phyloP scores from a whole-genome alignment of 306 rosid species.

The Gleditsia sinensis region DNA sequence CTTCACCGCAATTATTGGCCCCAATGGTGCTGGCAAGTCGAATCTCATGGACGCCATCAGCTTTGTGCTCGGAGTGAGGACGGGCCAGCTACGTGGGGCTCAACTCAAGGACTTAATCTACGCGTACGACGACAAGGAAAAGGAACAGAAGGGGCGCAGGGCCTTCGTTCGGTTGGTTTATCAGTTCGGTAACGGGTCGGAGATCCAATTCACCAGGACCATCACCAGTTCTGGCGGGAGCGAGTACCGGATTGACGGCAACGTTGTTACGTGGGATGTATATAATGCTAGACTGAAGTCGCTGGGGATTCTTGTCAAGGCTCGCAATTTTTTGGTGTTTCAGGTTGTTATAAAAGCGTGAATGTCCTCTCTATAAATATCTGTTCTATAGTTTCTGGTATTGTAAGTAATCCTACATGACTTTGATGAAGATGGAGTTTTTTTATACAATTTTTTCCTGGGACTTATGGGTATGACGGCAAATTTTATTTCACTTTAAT shows the following conservation, averaged over 20 bases:
- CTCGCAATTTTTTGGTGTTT: slow-evolving; percentile 95
- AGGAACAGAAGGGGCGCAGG: slow-evolving; percentile 83
- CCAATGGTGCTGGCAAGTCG: slow-evolving; percentile 96
- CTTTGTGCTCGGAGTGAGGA: slow-evolving; percentile 94
- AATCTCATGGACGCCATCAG: slow-evolving; percentile 99
- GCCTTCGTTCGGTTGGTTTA: slow-evolving; percentile 88
- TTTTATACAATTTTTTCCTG: no score
- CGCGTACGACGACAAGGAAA: slow-evolving; percentile 87
- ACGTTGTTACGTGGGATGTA: slow-evolving; percentile 66
- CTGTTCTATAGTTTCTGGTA: not conserved
- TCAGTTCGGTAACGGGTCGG: slow-evolving; percentile 67
- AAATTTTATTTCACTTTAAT: no score
- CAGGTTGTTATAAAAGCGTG: slow-evolving; percentile 62
- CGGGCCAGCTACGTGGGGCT: slow-evolving; percentile 97
- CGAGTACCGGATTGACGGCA: slow-evolving; percentile 84
- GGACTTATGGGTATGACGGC: no score
- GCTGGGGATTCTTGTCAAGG: slow-evolving; percentile 96
- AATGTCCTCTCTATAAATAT: not conserved
- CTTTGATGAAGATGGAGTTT: not conserved
- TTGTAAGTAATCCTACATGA: not conserved
- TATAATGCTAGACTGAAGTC: slow-evolving; percentile 75
- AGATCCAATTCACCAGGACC: slow-evolving; percentile 77
- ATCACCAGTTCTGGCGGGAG: slow-evolving; percentile 83
- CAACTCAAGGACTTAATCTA: slow-evolving; percentile 92
- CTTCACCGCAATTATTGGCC: slow-evolving; percentile 96